These are phyloP conservation scores for Irpex rosettiformis DNA, from an alignment of 1,284 basidiomycete genomes.

Conservation along the genomic window DNA sequence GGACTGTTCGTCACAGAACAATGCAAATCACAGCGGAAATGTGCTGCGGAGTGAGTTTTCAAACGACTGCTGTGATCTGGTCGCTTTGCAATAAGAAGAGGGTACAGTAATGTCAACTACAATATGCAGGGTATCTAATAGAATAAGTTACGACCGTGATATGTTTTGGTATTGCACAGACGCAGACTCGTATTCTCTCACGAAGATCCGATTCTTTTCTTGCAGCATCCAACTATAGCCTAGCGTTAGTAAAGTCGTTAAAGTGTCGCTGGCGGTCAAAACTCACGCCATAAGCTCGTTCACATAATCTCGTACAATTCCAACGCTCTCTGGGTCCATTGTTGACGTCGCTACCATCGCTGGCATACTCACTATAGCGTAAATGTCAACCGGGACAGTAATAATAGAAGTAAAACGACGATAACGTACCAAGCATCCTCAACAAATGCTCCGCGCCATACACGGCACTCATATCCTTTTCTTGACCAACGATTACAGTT, in stretches of 20 bases:
- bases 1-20: no score
- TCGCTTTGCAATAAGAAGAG: not conserved
- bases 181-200: constrained; percentile 69
- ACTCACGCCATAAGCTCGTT: constrained; percentile 86
- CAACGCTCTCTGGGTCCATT: constrained; percentile 88
- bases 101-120: not conserved
- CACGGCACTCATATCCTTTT: constrained; percentile 85
- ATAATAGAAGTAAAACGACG: not conserved
- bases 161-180: constrained; percentile 74
- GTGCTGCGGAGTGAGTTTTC: no score
- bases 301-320: constrained; percentile 84
- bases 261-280: not conserved
- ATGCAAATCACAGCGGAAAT: no score
- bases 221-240: constrained; percentile 60
- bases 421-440: constrained; percentile 80
- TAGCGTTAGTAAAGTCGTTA: constrained; percentile 6
- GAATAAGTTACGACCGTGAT: constrained; percentile 42
- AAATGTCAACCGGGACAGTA: constrained; percentile 26
- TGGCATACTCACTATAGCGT: constrained; percentile 58
- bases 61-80: not conserved
- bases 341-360: constrained; percentile 86
- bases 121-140: not conserved
- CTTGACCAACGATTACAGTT: constrained; percentile 62
- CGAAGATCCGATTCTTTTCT: constrained; percentile 67
- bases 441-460: constrained; percentile 96